These are phyloP conservation scores for Porogramme epimiltina DNA, from an alignment of 1,284 basidiomycete species.

Conservation along the genomic window DNA sequence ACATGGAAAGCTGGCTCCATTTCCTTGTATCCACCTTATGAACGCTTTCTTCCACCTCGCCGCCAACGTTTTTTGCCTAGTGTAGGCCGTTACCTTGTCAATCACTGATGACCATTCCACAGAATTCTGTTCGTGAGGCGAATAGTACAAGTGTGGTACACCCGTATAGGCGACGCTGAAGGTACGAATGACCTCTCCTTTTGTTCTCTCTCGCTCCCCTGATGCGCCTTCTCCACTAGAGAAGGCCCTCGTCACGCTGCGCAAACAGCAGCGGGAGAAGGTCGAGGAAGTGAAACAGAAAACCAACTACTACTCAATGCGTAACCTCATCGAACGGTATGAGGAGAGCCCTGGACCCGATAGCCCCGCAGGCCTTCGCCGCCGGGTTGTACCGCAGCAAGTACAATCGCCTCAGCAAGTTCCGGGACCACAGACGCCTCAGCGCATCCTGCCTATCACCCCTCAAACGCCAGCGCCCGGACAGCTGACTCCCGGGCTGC, in stretches of 20 bases:
- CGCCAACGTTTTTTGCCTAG: no score
- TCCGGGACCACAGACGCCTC: slow-evolving; percentile 27
- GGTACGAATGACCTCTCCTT: slow-evolving; percentile 48
- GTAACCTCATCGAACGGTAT: slow-evolving; percentile 89
- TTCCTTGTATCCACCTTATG: no score
- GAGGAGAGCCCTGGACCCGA: slow-evolving; percentile 58
- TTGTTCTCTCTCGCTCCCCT: background rate
- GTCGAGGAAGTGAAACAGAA: slow-evolving; percentile 98
- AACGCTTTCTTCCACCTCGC: no score
- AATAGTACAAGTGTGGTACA: slow-evolving; percentile 88
- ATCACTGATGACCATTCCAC: background rate
- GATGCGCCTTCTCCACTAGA: slow-evolving; percentile 49
- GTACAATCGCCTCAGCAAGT: slow-evolving; percentile 6
- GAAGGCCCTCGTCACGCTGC: slow-evolving; percentile 73
- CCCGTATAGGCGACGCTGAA: slow-evolving; percentile 82
- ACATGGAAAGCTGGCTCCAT: no score
- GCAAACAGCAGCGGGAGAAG: slow-evolving; percentile 82
- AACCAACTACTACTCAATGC: slow-evolving; percentile 93
- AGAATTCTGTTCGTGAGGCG: slow-evolving; percentile 85
- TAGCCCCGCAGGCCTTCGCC: slow-evolving; percentile 32
- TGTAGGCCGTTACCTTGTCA: no score
- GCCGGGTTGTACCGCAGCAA: slow-evolving; percentile 22
- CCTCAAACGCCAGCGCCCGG: slow-evolving; percentile 25
- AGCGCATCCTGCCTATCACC: slow-evolving; percentile 19
- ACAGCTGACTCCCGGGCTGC: slow-evolving; percentile 27